phyloP scores from a whole-genome alignment of 2,329 filamentous ascomycete genomes.

The Aaosphaeria arxii region DNA sequence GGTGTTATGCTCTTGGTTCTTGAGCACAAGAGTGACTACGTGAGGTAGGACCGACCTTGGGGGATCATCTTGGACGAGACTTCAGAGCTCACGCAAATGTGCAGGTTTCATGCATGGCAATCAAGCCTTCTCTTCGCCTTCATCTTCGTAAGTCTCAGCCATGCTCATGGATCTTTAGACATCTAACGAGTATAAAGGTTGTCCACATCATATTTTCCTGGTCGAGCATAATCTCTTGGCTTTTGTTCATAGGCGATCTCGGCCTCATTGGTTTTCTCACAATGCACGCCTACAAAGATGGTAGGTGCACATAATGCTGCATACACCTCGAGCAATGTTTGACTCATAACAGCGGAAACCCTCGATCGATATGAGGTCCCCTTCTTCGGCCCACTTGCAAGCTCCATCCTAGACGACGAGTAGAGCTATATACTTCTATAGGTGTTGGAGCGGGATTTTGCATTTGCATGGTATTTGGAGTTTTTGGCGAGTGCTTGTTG shows the following conservation, averaged over 20 bases:
- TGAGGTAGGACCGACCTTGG: constrained; percentile 48
- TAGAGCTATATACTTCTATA: constrained; percentile 26
- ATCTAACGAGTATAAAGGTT: constrained; percentile 34
- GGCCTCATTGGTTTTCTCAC: constrained; percentile 73
- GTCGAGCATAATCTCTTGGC: constrained; percentile 79
- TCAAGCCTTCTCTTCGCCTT: constrained; percentile 77
- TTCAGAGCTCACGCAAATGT: constrained; percentile 41
- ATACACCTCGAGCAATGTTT: constrained; percentile 5
- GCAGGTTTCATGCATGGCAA: constrained; percentile 88
- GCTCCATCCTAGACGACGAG: constrained; percentile 87
- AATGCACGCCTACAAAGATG: constrained; percentile 79
- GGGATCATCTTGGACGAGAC: constrained; percentile 45
- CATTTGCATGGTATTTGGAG: not conserved
- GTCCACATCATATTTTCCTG: constrained; percentile 84
- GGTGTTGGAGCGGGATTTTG: not conserved
- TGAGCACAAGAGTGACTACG: constrained; percentile 96
- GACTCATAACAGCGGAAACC: constrained; percentile 52
- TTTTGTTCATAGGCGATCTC: constrained; percentile 75
- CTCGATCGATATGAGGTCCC: constrained; percentile 76
- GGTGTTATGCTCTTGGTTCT: constrained; percentile 79
- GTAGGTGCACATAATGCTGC: constrained; percentile 43
- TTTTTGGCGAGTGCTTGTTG: not conserved
- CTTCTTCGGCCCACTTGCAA: constrained; percentile 80
- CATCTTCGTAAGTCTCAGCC: constrained; percentile 48
- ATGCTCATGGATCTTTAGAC: not conserved